phyloP scores from a whole-genome alignment of 139 green algal genomes.

The Haematococcus lacustris region DNA sequence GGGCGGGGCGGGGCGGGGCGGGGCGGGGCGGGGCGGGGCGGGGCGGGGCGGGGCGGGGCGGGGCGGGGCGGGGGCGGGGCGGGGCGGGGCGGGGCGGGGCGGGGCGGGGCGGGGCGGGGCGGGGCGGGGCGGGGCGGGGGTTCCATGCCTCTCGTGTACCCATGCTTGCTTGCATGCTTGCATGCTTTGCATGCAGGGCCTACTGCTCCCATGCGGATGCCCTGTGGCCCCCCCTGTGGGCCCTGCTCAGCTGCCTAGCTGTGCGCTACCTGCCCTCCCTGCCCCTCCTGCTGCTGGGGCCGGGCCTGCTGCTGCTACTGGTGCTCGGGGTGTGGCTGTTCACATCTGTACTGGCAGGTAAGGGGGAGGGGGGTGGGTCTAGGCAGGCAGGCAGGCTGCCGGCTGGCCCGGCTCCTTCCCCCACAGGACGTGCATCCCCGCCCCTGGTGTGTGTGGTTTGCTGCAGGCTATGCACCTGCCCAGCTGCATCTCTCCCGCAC shows the following conservation, averaged over 20 bases:
- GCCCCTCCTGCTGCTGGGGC: conserved; percentile 6
- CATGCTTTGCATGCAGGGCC: conserved; percentile 5
- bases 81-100: too few species aligned
- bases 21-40: too few species aligned
- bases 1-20: too few species aligned
- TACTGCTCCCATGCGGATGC: conserved; percentile 14
- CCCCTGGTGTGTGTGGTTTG: not conserved
- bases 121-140: too few species aligned
- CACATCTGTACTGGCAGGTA: conserved; percentile 8
- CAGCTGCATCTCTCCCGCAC: conserved; percentile 12
- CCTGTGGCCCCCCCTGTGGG: conserved; percentile 13
- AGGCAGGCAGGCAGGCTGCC: too few species aligned
- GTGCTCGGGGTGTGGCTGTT: conserved; percentile 4
- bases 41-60: too few species aligned
- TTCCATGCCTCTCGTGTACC: too few species aligned
- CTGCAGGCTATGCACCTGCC: not conserved
- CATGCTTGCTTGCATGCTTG: too few species aligned
- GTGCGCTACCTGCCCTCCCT: not conserved
- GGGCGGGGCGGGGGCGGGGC: too few species aligned
- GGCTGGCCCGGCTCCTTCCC: too few species aligned
- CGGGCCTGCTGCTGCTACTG: conserved; percentile 3
- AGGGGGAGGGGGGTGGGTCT: not conserved
- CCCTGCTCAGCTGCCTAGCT: not conserved
- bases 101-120: too few species aligned
- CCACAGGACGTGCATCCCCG: too few species aligned